phyloP scores from a whole-genome alignment of 75 land plant genomes.

The Ceratopteris richardii region DNA sequence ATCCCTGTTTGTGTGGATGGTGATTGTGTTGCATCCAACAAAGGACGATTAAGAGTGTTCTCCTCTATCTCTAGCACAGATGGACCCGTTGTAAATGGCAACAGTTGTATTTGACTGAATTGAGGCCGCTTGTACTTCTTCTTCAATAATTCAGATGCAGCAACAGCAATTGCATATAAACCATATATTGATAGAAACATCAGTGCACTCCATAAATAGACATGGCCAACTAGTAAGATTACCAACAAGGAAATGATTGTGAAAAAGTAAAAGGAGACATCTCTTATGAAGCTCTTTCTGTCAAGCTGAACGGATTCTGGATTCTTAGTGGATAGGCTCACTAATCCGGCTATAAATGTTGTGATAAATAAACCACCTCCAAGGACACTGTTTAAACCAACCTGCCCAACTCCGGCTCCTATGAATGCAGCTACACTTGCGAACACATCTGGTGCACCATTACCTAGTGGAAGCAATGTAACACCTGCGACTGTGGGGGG shows the following conservation, averaged over 20 bases:
- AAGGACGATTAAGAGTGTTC: constrained; percentile 34
- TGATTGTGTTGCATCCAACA: constrained; percentile 23
- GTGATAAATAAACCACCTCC: constrained; percentile 82
- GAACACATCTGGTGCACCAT: constrained; percentile 94
- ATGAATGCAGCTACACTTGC: constrained; percentile 87
- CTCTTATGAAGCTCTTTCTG: constrained; percentile 54
- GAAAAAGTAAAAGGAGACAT: constrained; percentile 59
- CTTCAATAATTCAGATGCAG: constrained; percentile 58
- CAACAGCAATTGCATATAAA: constrained; percentile 62
- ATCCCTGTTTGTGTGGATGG: constrained; percentile 9
- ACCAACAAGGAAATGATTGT: constrained; percentile 32
- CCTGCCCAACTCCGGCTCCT: constrained; percentile 63
- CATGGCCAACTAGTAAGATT: constrained; percentile 48
- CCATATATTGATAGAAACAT: constrained; percentile 58
- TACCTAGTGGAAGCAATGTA: constrained; percentile 71
- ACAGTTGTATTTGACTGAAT: constrained; percentile 40
- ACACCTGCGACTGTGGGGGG: constrained; percentile 93
- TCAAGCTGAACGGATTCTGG: constrained; percentile 41
- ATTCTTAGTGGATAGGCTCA: constrained; percentile 46
- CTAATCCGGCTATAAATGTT: constrained; percentile 64
- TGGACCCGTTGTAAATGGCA: constrained; percentile 43
- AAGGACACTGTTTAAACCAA: constrained; percentile 79
- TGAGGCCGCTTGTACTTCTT: constrained; percentile 35
- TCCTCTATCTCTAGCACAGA: constrained; percentile 43
- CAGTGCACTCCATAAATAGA: constrained; percentile 49